phyloP scores from a whole-genome alignment of 805 yeast species.

The Candida rishiriensis region DNA sequence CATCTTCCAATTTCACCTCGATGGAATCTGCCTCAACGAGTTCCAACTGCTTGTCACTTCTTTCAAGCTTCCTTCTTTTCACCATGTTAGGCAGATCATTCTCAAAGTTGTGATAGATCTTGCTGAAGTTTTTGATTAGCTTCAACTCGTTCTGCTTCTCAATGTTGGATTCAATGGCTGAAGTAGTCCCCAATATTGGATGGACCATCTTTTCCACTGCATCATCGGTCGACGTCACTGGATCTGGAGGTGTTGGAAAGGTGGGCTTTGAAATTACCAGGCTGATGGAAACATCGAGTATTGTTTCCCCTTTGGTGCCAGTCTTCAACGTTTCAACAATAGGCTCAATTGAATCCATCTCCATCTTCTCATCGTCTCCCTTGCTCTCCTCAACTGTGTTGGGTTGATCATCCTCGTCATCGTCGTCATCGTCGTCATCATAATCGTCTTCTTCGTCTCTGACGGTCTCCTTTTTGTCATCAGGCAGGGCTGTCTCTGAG shows the following conservation, averaged over 20 bases:
- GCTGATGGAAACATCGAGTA: slow-evolving; percentile 13
- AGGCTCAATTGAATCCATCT: background rate
- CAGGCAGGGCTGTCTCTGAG: background rate
- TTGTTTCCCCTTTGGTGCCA: slow-evolving; percentile 13
- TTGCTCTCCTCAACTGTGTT: background rate
- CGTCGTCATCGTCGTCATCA: slow-evolving; percentile 30
- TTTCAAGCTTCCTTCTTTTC: slow-evolving; percentile 73
- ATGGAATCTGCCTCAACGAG: slow-evolving; percentile 25
- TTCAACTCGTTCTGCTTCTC: slow-evolving; percentile 33
- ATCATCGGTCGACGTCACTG: slow-evolving; percentile 25
- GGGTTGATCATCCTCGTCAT: slow-evolving; percentile 8
- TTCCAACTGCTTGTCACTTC: slow-evolving; percentile 68
- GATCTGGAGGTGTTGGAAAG: slow-evolving; percentile 25
- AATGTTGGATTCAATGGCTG: slow-evolving; percentile 39
- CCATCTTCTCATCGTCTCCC: slow-evolving; percentile 1
- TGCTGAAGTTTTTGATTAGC: slow-evolving; percentile 60
- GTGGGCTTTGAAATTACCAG: slow-evolving; percentile 25
- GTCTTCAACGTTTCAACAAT: background rate
- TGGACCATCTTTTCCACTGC: slow-evolving; percentile 32
- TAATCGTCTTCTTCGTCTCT: slow-evolving; percentile 29
- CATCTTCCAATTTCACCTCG: slow-evolving; percentile 10
- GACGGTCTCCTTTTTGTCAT: slow-evolving; percentile 2
- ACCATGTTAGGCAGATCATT: slow-evolving; percentile 70
- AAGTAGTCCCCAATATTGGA: slow-evolving; percentile 32
- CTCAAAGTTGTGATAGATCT: slow-evolving; percentile 72